Evolutionary conservation across 306 rosid genomes (phyloP).

Genomic region (Quercus parvula): DNA sequence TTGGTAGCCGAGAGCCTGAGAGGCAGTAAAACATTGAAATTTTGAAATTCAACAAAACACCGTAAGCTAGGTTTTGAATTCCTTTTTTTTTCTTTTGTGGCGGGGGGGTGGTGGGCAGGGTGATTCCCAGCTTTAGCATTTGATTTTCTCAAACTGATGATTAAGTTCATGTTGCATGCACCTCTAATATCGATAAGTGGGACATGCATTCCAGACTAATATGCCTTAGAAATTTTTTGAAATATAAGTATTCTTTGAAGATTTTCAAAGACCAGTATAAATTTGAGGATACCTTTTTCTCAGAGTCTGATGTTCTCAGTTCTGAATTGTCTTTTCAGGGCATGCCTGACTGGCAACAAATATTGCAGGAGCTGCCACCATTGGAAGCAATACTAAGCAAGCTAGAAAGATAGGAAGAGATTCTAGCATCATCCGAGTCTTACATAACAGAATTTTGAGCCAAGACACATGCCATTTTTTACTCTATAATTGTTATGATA

Average conservation of each 20-base stretch:
- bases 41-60: background rate
- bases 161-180: background rate
- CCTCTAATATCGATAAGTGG: background rate
- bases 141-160: background rate
- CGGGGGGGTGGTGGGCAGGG: background rate
- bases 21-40: background rate
- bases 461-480: background rate
- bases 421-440: background rate
- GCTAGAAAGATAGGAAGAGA: slow-evolving; percentile 63
- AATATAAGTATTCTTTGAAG: background rate
- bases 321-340: slow-evolving; percentile 53
- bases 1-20: background rate
- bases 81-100: background rate
- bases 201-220: background rate
- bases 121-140: background rate
- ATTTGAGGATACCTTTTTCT: background rate
- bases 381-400: slow-evolving; percentile 88
- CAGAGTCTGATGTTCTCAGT: background rate
- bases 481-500: background rate
- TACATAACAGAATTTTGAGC: background rate
- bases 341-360: slow-evolving; percentile 94
- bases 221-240: background rate
- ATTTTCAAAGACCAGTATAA: background rate
- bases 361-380: slow-evolving; percentile 78
- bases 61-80: background rate